phyloP scores from a whole-genome alignment of 2,329 filamentous ascomycete genomes.

The Leptographium flavum region DNA sequence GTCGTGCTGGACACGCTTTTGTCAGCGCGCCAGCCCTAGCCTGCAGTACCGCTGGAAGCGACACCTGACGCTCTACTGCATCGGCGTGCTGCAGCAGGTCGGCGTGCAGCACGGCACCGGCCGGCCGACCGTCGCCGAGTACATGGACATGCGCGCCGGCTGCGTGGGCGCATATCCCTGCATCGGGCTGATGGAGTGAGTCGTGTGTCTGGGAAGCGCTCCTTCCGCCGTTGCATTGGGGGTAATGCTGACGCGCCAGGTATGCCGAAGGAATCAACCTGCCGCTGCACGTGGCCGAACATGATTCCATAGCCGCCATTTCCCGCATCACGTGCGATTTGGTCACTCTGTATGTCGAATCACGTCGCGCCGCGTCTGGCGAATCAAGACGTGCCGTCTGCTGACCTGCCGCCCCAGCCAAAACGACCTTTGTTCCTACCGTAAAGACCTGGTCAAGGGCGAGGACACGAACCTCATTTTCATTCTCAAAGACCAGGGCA shows the following conservation, averaged over 20 bases:
- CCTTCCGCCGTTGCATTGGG: too few relatives aligned
- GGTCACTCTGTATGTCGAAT: neutral
- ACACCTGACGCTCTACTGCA: neutral
- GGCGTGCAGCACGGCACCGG: neutral
- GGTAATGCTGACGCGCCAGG: too few relatives aligned
- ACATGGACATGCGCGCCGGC: conserved; percentile 1
- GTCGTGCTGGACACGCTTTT: neutral
- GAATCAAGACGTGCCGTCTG: too few relatives aligned
- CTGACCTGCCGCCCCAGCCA: neutral
- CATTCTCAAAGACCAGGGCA: neutral
- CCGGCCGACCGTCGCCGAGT: neutral
- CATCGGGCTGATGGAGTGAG: conserved; percentile 1
- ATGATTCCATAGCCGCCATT: neutral
- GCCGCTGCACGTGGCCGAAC: neutral
- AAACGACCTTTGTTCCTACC: conserved; percentile 1
- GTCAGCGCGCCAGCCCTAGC: neutral
- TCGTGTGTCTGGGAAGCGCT: too few relatives aligned
- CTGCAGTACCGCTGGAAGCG: conserved; percentile 1
- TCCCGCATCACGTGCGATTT: neutral
- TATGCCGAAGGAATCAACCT: neutral
- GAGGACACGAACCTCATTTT: neutral
- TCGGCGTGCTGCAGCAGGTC: conserved; percentile 1
- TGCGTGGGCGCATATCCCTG: neutral
- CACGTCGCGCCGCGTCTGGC: too few relatives aligned
- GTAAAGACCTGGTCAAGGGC: neutral